phyloP scores from a whole-genome alignment of 176 grass and related monocot genomes.

The Neostapfia colusana region DNA sequence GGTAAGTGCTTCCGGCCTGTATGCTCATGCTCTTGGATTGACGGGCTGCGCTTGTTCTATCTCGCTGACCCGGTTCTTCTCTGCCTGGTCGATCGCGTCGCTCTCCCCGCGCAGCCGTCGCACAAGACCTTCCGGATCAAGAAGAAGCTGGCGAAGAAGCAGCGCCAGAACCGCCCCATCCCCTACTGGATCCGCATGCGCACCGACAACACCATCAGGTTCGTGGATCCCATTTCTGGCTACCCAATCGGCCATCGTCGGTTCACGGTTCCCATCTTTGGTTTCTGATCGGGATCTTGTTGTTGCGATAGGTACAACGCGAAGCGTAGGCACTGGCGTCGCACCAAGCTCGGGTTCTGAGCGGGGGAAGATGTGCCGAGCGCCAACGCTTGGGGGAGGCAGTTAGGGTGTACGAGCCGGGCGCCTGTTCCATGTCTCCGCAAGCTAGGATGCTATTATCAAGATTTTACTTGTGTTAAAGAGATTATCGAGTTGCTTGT shows the following conservation, averaged over 20 bases:
- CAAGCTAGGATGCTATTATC: constrained; percentile 23
- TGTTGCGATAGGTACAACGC: constrained; percentile 70
- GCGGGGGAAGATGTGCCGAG: not conserved
- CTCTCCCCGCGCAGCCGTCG: constrained; percentile 54
- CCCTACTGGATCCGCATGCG: constrained; percentile 97
- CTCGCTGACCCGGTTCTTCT: not conserved
- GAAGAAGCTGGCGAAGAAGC: constrained; percentile 91
- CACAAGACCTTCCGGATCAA: constrained; percentile 96
- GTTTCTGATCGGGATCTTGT: not conserved
- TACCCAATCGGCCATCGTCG: not conserved
- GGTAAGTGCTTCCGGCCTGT: constrained; percentile 39
- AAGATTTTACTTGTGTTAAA: constrained; percentile 36
- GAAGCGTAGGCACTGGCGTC: constrained; percentile 98
- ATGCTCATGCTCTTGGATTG: not conserved
- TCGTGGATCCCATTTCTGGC: too few relatives aligned
- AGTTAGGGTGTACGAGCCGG: not conserved
- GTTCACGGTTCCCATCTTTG: not conserved
- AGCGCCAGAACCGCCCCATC: constrained; percentile 95
- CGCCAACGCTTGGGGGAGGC: not conserved
- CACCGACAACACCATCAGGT: constrained; percentile 94
- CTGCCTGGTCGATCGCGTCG: not conserved
- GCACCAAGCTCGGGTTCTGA: constrained; percentile 95
- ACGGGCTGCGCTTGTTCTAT: not conserved
- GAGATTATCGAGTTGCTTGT: constrained; percentile 33
- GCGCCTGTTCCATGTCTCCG: not conserved